Evolutionary conservation across 2,329 filamentous ascomycete species (phyloP), one percentile per base, ranked within the genome.

Genomic region (Fragosphaeria purpurea): DNA sequence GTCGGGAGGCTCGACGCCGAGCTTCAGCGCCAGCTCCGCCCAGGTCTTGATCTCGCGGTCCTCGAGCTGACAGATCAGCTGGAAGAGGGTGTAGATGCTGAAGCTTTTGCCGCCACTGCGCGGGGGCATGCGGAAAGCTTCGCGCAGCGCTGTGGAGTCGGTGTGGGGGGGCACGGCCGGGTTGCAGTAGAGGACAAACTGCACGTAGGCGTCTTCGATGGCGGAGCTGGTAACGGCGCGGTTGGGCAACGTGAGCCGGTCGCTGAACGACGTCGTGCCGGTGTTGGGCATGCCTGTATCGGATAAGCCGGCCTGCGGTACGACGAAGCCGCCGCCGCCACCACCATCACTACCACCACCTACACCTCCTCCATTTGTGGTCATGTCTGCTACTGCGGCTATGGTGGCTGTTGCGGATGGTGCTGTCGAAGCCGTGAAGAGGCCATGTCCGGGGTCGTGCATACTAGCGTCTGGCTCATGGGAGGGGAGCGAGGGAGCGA

Each of bases 131-230:
- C 83, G 79, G 64, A 96, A 95, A 10, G 81, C 80, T 59, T 86
- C 86, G 51, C 82, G 79, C 45, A 96, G 69, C 49, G 83, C 80
- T 4, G 74, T 67, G 1, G 86, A 85, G 66, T 94, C 85, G 42
- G 79, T 78, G 12, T 80, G 76, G n/a, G 75, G 64, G 3, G 85
- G 74, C 46, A 95, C 82, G 42, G 79, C 82, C 5, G 90, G 90
- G 65, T 96, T 96, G 73, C 90, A 95, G 66, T 89, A 88, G 51
- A 96, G 74, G 59, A 96, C 86, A 64, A 96, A 96, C 57, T 73
- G 67, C 53, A 90, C 83, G 63, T 90, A 96, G 47, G 87, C 83
- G 63, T 91, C 81, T 61, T 90, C 86, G 56, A 96, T 83, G 10
- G 77, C 85, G 2, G 78, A 76, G 58, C 80, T 76, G 4, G 79